Evolutionary conservation across 2,329 filamentous ascomycete species (phyloP).

Genomic region (Coniella vitis): DNA sequence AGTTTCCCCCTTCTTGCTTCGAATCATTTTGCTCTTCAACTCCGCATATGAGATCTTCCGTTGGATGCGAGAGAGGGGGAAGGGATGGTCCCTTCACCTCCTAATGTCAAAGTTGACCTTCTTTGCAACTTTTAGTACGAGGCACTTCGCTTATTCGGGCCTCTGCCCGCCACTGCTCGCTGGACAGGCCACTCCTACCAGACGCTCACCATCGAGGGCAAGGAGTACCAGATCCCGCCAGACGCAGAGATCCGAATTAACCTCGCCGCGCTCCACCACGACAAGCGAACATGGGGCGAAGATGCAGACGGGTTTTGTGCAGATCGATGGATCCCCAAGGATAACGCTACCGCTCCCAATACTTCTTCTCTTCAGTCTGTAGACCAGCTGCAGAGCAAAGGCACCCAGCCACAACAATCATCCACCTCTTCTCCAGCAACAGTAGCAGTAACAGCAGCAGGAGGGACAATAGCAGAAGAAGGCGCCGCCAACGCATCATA

Average conservation of each 20-base stretch:
- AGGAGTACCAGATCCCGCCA: not conserved
- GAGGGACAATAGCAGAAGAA: not conserved
- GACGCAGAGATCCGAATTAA: constrained; percentile 1
- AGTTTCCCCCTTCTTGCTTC: not conserved
- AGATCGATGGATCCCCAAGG: constrained; percentile 5
- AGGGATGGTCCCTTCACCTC: too few species aligned
- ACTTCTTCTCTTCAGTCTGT: not conserved
- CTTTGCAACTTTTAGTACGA: constrained; percentile 1
- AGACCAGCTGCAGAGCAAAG: too few species aligned
- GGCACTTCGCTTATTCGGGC: constrained; percentile 7
- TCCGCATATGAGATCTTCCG: too few species aligned
- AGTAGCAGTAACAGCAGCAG: not conserved
- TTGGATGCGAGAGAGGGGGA: too few species aligned
- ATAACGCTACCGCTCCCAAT: too few species aligned
- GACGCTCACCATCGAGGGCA: constrained; percentile 1
- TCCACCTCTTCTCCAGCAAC: too few species aligned
- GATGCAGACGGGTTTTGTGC: constrained; percentile 3
- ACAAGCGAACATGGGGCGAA: constrained; percentile 1
- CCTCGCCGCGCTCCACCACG: constrained; percentile 2
- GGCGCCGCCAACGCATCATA: not conserved
- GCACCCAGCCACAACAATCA: too few species aligned
- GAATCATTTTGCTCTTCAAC: not conserved
- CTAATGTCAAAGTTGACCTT: too few species aligned
- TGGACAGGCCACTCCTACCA: constrained; percentile 1
- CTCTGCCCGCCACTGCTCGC: constrained; percentile 1